phyloP scores from a whole-genome alignment of 139 green algal species.

The Chlamydomonas sphaeroides region DNA sequence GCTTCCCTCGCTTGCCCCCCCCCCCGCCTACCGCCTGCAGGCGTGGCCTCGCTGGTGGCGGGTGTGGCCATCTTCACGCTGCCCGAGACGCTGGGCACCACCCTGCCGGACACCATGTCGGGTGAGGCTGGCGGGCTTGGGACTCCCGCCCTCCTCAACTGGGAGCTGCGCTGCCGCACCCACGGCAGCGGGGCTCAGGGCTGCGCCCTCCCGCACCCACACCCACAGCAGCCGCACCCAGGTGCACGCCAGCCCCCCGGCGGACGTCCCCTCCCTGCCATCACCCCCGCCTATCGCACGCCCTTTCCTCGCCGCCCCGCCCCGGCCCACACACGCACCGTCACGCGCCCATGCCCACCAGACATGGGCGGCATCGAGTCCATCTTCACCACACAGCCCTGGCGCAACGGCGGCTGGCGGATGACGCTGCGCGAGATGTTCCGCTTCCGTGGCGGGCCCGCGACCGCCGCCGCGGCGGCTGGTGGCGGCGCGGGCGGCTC shows the following conservation, averaged over 20 bases:
- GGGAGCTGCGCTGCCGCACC: no score
- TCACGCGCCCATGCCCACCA: no score
- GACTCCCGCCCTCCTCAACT: no score
- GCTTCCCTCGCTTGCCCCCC: neutral
- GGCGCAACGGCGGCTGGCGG: constrained; percentile 34
- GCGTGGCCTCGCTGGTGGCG: constrained; percentile 36
- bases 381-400: constrained; percentile 55
- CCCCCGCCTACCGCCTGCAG: neutral
- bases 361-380: constrained; percentile 58
- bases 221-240: no score
- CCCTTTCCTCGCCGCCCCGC: neutral
- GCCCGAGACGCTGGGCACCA: constrained; percentile 59
- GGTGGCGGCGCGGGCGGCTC: neutral
- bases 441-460: neutral
- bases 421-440: constrained; percentile 33
- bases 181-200: no score
- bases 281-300: neutral
- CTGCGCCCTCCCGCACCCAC: no score
- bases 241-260: no score
- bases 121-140: no score
- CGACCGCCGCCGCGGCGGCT: neutral
- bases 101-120: constrained; percentile 54
- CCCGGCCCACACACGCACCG: neutral
- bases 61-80: constrained; percentile 60
- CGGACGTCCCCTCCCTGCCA: no score